Evolutionary conservation across 2,329 filamentous ascomycete species (phyloP).

Genomic region (Penicillium sp.): DNA sequence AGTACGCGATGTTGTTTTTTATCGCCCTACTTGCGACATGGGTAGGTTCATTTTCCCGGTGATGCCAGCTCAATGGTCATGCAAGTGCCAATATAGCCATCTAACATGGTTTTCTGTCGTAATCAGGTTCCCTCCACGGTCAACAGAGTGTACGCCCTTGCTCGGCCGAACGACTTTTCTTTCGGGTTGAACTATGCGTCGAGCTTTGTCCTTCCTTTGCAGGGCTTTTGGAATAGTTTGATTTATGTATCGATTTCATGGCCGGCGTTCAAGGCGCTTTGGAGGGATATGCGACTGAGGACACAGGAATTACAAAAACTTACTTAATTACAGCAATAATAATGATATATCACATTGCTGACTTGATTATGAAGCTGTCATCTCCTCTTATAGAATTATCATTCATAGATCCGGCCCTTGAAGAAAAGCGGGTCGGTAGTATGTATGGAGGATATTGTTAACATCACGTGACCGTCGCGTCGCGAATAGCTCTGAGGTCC

Average conservation of each 20-base stretch:
- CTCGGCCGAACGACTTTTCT: slow-evolving; percentile 55
- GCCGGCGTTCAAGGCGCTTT: slow-evolving; percentile 56
- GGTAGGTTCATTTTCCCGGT: slow-evolving; percentile 21
- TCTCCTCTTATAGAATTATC: background rate
- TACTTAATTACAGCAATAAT: background rate
- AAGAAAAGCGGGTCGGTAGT: background rate
- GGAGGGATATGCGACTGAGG: slow-evolving; percentile 4
- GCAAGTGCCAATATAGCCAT: background rate
- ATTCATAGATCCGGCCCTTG: background rate
- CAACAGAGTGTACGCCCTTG: slow-evolving; percentile 73
- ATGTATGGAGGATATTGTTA: background rate
- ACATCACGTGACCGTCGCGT: slow-evolving; percentile 30
- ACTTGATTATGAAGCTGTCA: background rate
- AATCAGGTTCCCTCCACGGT: slow-evolving; percentile 66
- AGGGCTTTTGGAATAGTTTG: slow-evolving; percentile 81
- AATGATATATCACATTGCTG: background rate
- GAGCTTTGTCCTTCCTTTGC: slow-evolving; percentile 74
- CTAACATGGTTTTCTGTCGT: background rate
- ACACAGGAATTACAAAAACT: background rate
- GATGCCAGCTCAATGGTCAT: background rate
- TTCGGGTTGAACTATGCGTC: slow-evolving; percentile 69
- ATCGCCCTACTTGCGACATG: slow-evolving; percentile 47
- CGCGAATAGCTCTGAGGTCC: slow-evolving; percentile 10
- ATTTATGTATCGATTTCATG: slow-evolving; percentile 75
- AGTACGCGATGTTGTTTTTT: slow-evolving; percentile 45